Conservation (phyloP, 495 filamentous ascomycete genomes). For the Rhypophila decipiens region DNA sequence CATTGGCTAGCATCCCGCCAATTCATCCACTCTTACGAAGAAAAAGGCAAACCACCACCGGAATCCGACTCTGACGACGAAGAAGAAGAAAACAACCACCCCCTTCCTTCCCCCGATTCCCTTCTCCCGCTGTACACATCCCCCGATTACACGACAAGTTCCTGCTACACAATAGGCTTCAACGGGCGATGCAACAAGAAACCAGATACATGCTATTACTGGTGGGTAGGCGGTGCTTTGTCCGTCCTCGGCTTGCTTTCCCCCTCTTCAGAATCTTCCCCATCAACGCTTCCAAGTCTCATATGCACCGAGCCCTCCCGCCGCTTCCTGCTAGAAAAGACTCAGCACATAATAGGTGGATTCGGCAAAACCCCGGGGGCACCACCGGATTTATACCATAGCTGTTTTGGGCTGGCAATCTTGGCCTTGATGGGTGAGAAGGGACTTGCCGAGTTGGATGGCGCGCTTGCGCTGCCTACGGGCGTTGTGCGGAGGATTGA, state of each 20-base stretch:
- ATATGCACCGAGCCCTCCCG: slow-evolving; percentile 53
- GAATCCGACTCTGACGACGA: slow-evolving; percentile 36
- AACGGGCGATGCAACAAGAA: slow-evolving; percentile 86
- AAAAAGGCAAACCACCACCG: too few species aligned
- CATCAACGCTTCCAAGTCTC: too few species aligned
- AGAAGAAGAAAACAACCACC: slow-evolving; percentile 36
- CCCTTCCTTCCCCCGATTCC: slow-evolving; percentile 24
- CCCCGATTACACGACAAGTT: too few species aligned
- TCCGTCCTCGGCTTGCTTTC: slow-evolving; percentile 59
- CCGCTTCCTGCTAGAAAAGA: slow-evolving; percentile 75
- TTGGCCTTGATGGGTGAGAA: slow-evolving; percentile 60
- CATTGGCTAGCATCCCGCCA: slow-evolving; percentile 59
- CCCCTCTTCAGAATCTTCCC: too few species aligned
- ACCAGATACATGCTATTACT: slow-evolving; percentile 90
- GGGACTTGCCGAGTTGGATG: slow-evolving; percentile 58
- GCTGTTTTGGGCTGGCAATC: slow-evolving; percentile 78
- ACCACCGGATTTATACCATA: slow-evolving; percentile 85
- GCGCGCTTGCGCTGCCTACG: slow-evolving; percentile 59
- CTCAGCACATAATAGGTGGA: slow-evolving; percentile 86
- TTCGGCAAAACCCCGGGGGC: slow-evolving; percentile 80
- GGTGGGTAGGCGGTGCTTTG: slow-evolving; percentile 77
- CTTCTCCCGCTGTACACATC: slow-evolving; percentile 34
- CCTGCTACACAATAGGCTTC: slow-evolving; percentile 54
- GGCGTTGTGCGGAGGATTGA: slow-evolving; percentile 40
- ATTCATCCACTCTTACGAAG: slow-evolving; percentile 44